These are phyloP conservation scores for Passiflora organensis DNA, from an alignment of 345 rosid genomes.

Conservation along the genomic window DNA sequence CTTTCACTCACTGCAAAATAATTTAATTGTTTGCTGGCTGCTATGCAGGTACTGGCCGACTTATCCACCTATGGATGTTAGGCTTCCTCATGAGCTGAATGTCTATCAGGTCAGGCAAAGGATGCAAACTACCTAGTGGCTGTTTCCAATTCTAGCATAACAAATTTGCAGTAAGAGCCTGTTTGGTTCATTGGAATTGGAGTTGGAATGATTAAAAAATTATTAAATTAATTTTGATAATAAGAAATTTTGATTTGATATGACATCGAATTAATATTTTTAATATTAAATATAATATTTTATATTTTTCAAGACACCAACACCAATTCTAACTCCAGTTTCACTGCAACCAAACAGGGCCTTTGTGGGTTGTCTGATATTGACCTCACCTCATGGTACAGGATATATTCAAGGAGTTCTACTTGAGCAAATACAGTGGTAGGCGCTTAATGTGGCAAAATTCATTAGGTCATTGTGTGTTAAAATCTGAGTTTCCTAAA, in stretches of 20 bases:
- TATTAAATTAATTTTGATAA: too few relatives aligned
- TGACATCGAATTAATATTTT: too few relatives aligned
- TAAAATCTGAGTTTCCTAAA: conserved; percentile 82
- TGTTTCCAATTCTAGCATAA: too few relatives aligned
- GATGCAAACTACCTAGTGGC: not conserved
- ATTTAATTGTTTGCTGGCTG: conserved; percentile 18
- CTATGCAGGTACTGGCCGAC: conserved; percentile 95
- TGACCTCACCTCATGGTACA: conserved; percentile 18
- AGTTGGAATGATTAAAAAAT: too few relatives aligned
- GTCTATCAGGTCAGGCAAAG: conserved; percentile 79
- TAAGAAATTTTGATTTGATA: too few relatives aligned
- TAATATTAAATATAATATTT: too few relatives aligned
- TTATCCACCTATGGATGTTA: conserved; percentile 97
- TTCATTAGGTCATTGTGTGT: conserved; percentile 92
- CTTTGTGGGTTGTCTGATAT: conserved; percentile 16
- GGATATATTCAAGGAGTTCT: conserved; percentile 98
- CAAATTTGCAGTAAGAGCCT: too few relatives aligned
- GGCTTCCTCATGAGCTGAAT: conserved; percentile 97
- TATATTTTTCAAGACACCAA: too few relatives aligned
- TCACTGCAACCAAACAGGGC: too few relatives aligned
- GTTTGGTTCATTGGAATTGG: too few relatives aligned
- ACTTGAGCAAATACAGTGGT: conserved; percentile 93
- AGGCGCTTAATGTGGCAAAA: conserved; percentile 99
- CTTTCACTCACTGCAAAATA: not conserved
- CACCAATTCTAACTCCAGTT: too few relatives aligned